Evolutionary conservation across 2,329 filamentous ascomycete genomes (phyloP).

Genomic region (Colletotrichum plurivorum): DNA sequence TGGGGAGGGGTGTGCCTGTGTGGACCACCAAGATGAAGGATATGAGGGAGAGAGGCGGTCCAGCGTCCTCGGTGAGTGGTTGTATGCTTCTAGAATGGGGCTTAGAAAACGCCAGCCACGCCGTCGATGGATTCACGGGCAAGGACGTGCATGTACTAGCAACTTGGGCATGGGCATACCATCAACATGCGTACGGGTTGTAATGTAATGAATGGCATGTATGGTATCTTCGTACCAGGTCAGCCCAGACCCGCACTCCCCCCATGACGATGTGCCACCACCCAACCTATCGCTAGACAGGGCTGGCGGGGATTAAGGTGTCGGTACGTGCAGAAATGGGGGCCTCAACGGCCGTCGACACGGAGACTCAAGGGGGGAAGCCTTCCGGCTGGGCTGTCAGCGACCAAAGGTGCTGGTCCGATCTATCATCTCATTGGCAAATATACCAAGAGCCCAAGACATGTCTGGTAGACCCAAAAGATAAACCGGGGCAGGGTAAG

Average conservation of each 20-base stretch:
- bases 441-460: slow-evolving; percentile 35
- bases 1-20: slow-evolving; percentile 4
- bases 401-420: slow-evolving; percentile 18
- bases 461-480: slow-evolving; percentile 37
- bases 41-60: slow-evolving; percentile 12
- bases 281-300: slow-evolving; percentile 36
- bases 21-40: slow-evolving; percentile 25
- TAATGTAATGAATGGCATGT: too few relatives aligned
- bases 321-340: slow-evolving; percentile 24
- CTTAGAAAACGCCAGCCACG: slow-evolving; percentile 40
- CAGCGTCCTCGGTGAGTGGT: slow-evolving; percentile 31
- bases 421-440: slow-evolving; percentile 15
- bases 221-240: slow-evolving; percentile 16
- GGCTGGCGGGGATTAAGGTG: slow-evolving; percentile 35
- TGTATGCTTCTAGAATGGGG: slow-evolving; percentile 36
- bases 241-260: slow-evolving; percentile 34
- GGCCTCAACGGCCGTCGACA: slow-evolving; percentile 30
- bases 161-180: slow-evolving; percentile 17
- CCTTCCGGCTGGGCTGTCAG: slow-evolving; percentile 40
- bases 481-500: slow-evolving; percentile 36
- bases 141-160: slow-evolving; percentile 29
- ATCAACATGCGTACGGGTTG: neutral
- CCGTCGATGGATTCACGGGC: slow-evolving; percentile 28
- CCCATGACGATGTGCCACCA: slow-evolving; percentile 28
- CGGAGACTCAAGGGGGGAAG: slow-evolving; percentile 17